These are phyloP conservation scores for Colletotrichum lindemuthianum DNA, from an alignment of 2,329 filamentous ascomycete species.

Conservation along the genomic window DNA sequence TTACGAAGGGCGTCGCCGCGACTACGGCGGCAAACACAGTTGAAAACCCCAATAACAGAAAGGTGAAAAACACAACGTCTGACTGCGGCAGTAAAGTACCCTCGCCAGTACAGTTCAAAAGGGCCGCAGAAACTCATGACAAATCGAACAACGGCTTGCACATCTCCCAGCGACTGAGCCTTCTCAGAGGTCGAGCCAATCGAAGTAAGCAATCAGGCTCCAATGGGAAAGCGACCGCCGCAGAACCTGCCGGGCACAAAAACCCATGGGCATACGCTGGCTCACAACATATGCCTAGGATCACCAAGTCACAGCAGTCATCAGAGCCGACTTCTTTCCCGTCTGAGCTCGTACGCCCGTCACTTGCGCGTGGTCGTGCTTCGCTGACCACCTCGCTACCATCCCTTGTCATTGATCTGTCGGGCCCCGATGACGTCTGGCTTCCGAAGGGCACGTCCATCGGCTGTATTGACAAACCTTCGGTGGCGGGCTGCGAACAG, in stretches of 20 bases:
- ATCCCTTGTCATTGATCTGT: constrained; percentile 18
- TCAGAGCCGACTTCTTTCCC: constrained; percentile 55
- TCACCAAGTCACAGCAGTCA: constrained; percentile 37
- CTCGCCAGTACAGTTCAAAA: not conserved
- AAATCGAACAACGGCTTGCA: not conserved
- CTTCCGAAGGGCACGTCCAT: not conserved
- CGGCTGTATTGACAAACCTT: too few relatives aligned
- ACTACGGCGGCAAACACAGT: constrained; percentile 13
- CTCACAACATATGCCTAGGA: constrained; percentile 56
- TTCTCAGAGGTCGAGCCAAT: constrained; percentile 29
- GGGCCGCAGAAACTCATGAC: not conserved
- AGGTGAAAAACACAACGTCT: not conserved
- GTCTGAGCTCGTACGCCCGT: constrained; percentile 53
- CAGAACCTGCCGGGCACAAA: constrained; percentile 39
- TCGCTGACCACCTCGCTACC: constrained; percentile 28
- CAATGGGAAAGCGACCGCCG: constrained; percentile 38
- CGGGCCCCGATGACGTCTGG: constrained; percentile 1
- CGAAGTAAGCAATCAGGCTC: constrained; percentile 46
- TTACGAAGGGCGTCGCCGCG: constrained; percentile 47
- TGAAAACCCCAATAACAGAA: not conserved
- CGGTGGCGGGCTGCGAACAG: not conserved
- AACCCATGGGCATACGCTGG: constrained; percentile 52
- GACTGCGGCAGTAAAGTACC: not conserved
- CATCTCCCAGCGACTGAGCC: constrained; percentile 9
- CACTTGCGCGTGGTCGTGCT: constrained; percentile 43